Evolutionary conservation across 1,139 yeast genomes (phyloP).

Genomic region (Scheffersomyces segobiensis): DNA sequence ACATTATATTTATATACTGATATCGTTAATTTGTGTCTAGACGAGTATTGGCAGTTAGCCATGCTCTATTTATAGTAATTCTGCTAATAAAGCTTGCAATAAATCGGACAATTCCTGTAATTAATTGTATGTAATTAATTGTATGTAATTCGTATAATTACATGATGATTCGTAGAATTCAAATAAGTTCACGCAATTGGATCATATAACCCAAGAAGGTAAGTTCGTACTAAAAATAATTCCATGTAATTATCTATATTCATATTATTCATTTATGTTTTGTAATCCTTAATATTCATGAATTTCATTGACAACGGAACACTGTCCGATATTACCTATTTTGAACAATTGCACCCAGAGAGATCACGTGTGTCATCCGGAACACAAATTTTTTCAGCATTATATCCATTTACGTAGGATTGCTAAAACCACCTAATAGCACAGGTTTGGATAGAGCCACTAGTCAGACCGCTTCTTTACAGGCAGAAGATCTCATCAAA

Average conservation of each 20-base stretch:
- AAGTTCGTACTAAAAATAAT: too few species aligned
- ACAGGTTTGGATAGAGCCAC: neutral
- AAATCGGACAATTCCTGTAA: neutral
- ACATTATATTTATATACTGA: neutral
- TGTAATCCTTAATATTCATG: neutral
- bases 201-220: too few species aligned
- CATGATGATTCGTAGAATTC: too few species aligned
- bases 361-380: constrained; percentile 14
- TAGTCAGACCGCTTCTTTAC: constrained; percentile 1
- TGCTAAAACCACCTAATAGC: neutral
- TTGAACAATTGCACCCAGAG: neutral
- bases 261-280: too few species aligned
- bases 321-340: constrained; percentile 2
- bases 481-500: constrained; percentile 3
- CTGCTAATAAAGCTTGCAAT: neutral
- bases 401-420: constrained; percentile 1
- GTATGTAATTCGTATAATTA: neutral
- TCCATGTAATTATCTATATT: too few species aligned
- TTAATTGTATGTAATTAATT: too few species aligned
- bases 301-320: neutral
- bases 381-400: constrained; percentile 14
- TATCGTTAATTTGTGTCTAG: neutral
- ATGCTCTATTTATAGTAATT: neutral
- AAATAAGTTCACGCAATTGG: too few species aligned
- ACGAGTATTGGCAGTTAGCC: neutral